A percentile compares a stretch with the other conserved stretches of the same genome.
Conservation (phyloP, 1,284 basidiomycete species). For the Entoloma clypeatum region DNA sequence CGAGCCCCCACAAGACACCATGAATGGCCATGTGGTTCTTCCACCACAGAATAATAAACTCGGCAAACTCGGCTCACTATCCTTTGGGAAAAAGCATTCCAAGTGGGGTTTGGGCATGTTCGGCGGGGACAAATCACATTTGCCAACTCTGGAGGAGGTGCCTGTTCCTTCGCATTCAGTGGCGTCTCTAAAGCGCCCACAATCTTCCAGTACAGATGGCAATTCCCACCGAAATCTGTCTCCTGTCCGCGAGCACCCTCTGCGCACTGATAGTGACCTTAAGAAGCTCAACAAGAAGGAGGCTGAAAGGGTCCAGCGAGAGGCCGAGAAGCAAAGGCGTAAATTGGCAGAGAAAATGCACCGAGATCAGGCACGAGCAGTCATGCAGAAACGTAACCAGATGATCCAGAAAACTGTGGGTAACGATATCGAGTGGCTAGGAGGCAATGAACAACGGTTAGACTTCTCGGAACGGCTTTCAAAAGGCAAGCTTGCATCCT, state of each 20-base stretch:
- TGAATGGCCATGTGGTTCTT: slow-evolving; percentile 24
- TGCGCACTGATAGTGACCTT: slow-evolving; percentile 54
- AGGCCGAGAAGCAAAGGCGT: slow-evolving; percentile 86
- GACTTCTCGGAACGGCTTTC: slow-evolving; percentile 33
- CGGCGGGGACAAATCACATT: slow-evolving; percentile 68
- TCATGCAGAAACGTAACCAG: slow-evolving; percentile 88
- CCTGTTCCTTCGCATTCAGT: slow-evolving; percentile 49
- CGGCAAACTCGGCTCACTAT: slow-evolving; percentile 49
- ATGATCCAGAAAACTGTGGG: slow-evolving; percentile 58
- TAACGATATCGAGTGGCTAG: slow-evolving; percentile 56
- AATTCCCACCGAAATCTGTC: slow-evolving; percentile 55
- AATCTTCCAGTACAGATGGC: slow-evolving; percentile 76
- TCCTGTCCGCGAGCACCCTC: slow-evolving; percentile 36
- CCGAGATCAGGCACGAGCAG: slow-evolving; percentile 88
- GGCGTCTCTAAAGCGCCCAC: slow-evolving; percentile 79
- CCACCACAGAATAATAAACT: slow-evolving; percentile 45
- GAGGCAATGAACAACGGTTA: slow-evolving; percentile 37
- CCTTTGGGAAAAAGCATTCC: slow-evolving; percentile 63
- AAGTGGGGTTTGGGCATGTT: slow-evolving; percentile 72
- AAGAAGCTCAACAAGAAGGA: slow-evolving; percentile 88
- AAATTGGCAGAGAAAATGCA: slow-evolving; percentile 71
- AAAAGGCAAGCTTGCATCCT: slow-evolving; percentile 50
- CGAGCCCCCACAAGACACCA: slow-evolving; percentile 32
- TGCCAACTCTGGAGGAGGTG: slow-evolving; percentile 72
- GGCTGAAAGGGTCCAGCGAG: slow-evolving; percentile 77